Evolutionary conservation across 1,284 basidiomycete genomes (phyloP), one percentile per base, ranked within the genome.

Genomic region (Anthracocystis panici-leucophaei): DNA sequence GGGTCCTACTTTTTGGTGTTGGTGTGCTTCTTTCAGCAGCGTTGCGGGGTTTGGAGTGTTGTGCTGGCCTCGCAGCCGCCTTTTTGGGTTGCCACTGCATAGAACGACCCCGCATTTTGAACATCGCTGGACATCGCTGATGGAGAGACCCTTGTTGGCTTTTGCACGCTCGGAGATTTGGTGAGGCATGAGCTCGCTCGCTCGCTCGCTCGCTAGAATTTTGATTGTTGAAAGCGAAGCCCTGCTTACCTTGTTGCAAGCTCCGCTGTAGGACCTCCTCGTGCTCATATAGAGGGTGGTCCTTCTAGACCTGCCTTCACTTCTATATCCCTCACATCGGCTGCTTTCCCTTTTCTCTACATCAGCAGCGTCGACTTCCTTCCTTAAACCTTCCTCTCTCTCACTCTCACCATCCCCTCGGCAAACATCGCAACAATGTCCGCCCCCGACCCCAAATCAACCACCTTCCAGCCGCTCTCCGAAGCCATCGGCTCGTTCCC

Each of bases 401-500:
- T 38, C 25, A 33, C 20, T 27, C 44, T 23, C 50, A 42, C 23
- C 40, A 31, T 20, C n/a, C 12, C 51, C 23, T 20, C 40, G n/a
- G 27, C 4, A 12, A 18, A 27, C 23, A 29, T 18, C 48, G 21
- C 55, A 42, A 66, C 14, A 21, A 75, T 74, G 71, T 58, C 68
- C 20, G 25, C 27, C 18, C 53, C 61, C 8, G 74, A 76, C 33
- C 68, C 68, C 57, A 72, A 72, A 35, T 52, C 74, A 3, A 73
- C 77, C 29, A 67, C 66, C 14, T 78, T 61, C 57, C 12, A 46
- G 11, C 69, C 78, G 29, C 77, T 80, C 46, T 66, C 57, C 55
- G 68, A 69, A 49, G 45, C 68, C 16, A 54, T 35, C 11, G 77
- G 66, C 52, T 45, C 31, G 14, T 64, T 65, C 71, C 53, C 66